These are phyloP conservation scores for Trypanosoma grayi DNA, from an alignment of 208 protist species.

Conservation along the genomic window DNA sequence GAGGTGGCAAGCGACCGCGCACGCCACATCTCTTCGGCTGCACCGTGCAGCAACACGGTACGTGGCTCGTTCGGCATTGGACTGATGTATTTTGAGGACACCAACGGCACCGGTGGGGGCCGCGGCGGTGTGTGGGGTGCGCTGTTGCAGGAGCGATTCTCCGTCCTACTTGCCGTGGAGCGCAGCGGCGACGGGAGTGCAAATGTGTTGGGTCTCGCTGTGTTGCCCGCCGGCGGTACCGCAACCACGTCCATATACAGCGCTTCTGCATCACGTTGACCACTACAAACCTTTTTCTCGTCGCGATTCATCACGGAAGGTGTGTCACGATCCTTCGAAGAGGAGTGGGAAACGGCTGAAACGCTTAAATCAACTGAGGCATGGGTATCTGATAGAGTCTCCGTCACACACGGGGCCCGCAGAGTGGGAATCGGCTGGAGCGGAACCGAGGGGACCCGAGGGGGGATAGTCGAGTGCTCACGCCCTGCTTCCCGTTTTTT, in stretches of 20 bases:
- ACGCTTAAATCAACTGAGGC: neutral
- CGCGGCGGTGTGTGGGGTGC: no score
- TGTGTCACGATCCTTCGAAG: neutral
- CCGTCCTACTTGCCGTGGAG: no score
- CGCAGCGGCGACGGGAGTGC: no score
- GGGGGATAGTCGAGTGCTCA: no score
- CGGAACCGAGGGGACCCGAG: no score
- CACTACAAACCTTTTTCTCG: neutral
- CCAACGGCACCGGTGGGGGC: neutral
- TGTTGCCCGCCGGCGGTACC: neutral
- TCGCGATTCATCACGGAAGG: neutral
- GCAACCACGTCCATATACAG: neutral
- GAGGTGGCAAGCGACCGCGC: neutral
- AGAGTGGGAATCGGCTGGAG: no score
- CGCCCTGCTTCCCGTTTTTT: no score
- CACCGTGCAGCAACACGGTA: neutral
- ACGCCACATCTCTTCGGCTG: neutral
- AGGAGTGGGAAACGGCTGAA: neutral
- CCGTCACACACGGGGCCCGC: no score
- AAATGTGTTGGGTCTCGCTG: neutral
- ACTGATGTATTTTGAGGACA: constrained; percentile 17
- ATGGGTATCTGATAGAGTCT: no score
- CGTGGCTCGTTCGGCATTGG: constrained; percentile 16
- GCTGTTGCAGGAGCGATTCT: no score
- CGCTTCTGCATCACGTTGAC: neutral